phyloP scores from a whole-genome alignment of 2,329 filamentous ascomycete species.

The Grosmannia clavigera region DNA sequence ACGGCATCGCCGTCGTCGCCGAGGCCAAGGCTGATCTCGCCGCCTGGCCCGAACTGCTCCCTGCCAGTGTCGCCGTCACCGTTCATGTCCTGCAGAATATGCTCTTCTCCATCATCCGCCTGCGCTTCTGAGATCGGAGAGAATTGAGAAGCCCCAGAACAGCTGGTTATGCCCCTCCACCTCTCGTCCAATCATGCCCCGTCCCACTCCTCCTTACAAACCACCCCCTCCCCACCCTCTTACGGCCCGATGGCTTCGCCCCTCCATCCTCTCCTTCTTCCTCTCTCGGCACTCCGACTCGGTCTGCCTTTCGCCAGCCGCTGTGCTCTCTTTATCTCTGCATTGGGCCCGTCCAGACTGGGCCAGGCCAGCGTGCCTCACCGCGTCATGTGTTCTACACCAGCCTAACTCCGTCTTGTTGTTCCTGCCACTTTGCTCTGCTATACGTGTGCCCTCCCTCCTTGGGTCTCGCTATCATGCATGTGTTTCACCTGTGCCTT shows the following conservation, averaged over 20 bases:
- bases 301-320: too few species aligned
- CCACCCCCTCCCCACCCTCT: background rate
- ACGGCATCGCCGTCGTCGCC: conserved; percentile 48
- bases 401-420: too few species aligned
- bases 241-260: background rate
- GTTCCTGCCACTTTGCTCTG: too few species aligned
- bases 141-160: background rate
- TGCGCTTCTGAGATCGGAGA: conserved; percentile 35
- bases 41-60: conserved; percentile 55
- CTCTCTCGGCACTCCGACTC: too few species aligned
- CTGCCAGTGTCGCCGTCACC: conserved; percentile 52
- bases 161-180: background rate
- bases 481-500: too few species aligned
- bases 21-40: conserved; percentile 53
- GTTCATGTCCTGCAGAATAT: conserved; percentile 61
- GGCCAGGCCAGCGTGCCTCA: background rate
- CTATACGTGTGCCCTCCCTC: background rate
- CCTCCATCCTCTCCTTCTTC: too few species aligned
- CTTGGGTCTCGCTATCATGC: too few species aligned
- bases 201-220: background rate
- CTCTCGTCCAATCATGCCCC: background rate
- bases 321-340: too few species aligned
- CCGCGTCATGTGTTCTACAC: too few species aligned
- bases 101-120: conserved; percentile 55
- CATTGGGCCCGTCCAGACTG: background rate